Conservation (phyloP, 495 filamentous ascomycete genomes). For the Penicillium soppii region DNA sequence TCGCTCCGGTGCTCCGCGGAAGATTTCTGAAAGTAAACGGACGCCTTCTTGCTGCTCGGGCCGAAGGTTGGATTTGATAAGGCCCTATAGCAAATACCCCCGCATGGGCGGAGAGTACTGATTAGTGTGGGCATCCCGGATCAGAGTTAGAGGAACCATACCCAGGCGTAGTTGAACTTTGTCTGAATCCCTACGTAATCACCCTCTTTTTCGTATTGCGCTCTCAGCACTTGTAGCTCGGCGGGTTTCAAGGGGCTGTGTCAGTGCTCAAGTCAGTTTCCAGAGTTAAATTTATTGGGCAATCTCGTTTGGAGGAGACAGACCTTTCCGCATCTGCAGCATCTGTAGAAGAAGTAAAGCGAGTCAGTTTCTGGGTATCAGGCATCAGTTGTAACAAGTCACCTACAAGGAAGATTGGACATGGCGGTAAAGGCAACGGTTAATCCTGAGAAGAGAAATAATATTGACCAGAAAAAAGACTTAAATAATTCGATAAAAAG, state of each 20-base stretch:
- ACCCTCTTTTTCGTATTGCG: conserved; percentile 95
- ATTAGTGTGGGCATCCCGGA: conserved; percentile 10
- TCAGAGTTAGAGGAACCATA: conserved; percentile 34
- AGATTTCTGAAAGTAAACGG: conserved; percentile 92
- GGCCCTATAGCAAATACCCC: conserved; percentile 56
- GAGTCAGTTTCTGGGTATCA: conserved; percentile 18
- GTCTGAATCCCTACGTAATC: conserved; percentile 96
- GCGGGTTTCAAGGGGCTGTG: conserved; percentile 78
- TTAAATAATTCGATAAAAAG: not conserved
- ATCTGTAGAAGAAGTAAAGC: conserved; percentile 54
- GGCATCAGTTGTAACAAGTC: conserved; percentile 13
- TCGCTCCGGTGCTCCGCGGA: conserved; percentile 84
- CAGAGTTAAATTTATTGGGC: not conserved
- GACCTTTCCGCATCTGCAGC: conserved; percentile 97
- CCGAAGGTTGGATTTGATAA: conserved; percentile 86
- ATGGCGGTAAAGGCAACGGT: conserved; percentile 32
- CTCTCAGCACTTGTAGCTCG: conserved; percentile 85
- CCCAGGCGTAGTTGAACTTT: conserved; percentile 99
- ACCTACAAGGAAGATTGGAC: conserved; percentile 75
- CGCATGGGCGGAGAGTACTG: conserved; percentile 11
- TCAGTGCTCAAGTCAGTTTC: conserved; percentile 10
- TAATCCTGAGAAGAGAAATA: not conserved
- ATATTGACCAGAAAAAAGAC: not conserved
- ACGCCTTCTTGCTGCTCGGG: conserved; percentile 93
- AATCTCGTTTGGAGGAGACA: conserved; percentile 37